Evolutionary conservation across 768 basidiomycete species (phyloP).

Genomic region (Boletus fagicola): DNA sequence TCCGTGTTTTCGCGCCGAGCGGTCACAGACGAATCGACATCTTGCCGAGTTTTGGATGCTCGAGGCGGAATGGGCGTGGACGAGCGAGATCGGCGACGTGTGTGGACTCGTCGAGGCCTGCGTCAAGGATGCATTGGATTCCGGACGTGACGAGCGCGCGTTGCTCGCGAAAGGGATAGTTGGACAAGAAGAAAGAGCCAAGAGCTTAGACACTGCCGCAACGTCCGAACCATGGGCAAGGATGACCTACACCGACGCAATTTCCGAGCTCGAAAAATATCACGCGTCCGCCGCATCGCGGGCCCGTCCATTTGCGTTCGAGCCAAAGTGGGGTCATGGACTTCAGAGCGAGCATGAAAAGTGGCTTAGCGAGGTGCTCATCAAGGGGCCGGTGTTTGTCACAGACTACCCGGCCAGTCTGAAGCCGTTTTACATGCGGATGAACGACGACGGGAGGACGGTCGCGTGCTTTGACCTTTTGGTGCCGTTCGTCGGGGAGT

Average conservation of each 20-base stretch:
- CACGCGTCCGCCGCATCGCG: slow-evolving; percentile 26
- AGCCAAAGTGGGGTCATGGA: slow-evolving; percentile 63
- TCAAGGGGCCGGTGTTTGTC: slow-evolving; percentile 82
- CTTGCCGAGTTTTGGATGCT: slow-evolving; percentile 99
- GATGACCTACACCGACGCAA: slow-evolving; percentile 77
- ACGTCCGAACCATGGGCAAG: slow-evolving; percentile 54
- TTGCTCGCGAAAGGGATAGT: slow-evolving; percentile 34
- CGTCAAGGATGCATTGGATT: slow-evolving; percentile 42
- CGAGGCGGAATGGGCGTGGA: slow-evolving; percentile 87
- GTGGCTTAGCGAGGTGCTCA: slow-evolving; percentile 72
- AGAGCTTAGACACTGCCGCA: slow-evolving; percentile 39
- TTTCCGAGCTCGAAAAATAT: slow-evolving; percentile 51
- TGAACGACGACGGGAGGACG: slow-evolving; percentile 53
- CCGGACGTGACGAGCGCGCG: slow-evolving; percentile 33
- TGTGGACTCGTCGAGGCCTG: slow-evolving; percentile 57
- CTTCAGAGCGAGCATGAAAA: slow-evolving; percentile 92
- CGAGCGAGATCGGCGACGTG: slow-evolving; percentile 44
- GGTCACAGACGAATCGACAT: slow-evolving; percentile 84
- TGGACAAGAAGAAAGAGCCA: slow-evolving; percentile 35
- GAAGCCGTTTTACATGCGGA: slow-evolving; percentile 98
- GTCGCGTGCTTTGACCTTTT: slow-evolving; percentile 97
- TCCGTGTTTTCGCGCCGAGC: slow-evolving; percentile 93
- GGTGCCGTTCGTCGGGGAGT: slow-evolving; percentile 83
- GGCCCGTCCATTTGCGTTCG: slow-evolving; percentile 46
- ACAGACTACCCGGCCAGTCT: slow-evolving; percentile 78